Evolutionary conservation across 768 basidiomycete genomes (phyloP).

Genomic region (Butyriboletus loyo): DNA sequence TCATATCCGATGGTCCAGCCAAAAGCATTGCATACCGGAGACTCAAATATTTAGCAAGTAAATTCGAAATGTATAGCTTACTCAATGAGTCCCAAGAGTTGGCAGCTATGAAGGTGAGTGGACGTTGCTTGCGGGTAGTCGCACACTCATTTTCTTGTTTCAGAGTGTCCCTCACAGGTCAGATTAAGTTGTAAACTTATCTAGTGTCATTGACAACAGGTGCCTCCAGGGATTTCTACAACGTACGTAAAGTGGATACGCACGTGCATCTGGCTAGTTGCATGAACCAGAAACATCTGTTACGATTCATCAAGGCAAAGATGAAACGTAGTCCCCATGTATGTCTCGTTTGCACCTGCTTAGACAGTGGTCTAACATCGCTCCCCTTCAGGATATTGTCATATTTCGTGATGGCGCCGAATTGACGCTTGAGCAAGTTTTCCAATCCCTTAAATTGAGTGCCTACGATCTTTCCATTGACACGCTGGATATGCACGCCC

Average conservation of each 20-base stretch:
- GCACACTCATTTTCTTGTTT: slow-evolving; percentile 4
- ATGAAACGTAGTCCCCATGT: slow-evolving; percentile 88
- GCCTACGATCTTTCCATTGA: slow-evolving; percentile 99
- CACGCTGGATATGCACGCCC: slow-evolving; percentile 99
- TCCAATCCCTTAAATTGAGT: slow-evolving; percentile 89
- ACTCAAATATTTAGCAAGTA: slow-evolving; percentile 87
- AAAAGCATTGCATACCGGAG: slow-evolving; percentile 94
- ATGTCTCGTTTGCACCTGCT: slow-evolving; percentile 17
- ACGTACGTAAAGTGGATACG: slow-evolving; percentile 96
- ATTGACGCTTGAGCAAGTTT: slow-evolving; percentile 90
- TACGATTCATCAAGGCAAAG: slow-evolving; percentile 98
- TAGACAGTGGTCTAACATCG: background rate
- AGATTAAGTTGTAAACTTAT: background rate
- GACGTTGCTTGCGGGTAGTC: background rate
- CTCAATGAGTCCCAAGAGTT: slow-evolving; percentile 93
- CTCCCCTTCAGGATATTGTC: slow-evolving; percentile 74
- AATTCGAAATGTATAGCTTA: slow-evolving; percentile 90
- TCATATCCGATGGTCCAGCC: slow-evolving; percentile 92
- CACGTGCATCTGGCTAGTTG: slow-evolving; percentile 98
- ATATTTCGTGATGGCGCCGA: slow-evolving; percentile 92
- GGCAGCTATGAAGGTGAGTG: slow-evolving; percentile 89
- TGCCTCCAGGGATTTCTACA: slow-evolving; percentile 88
- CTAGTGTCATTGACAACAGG: slow-evolving; percentile 1
- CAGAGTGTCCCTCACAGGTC: slow-evolving; percentile 35
- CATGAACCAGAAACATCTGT: slow-evolving; percentile 98